These are phyloP conservation scores for Aphanomyces cochlioides DNA, from an alignment of 352 stramenopile genomes.

Conservation along the genomic window DNA sequence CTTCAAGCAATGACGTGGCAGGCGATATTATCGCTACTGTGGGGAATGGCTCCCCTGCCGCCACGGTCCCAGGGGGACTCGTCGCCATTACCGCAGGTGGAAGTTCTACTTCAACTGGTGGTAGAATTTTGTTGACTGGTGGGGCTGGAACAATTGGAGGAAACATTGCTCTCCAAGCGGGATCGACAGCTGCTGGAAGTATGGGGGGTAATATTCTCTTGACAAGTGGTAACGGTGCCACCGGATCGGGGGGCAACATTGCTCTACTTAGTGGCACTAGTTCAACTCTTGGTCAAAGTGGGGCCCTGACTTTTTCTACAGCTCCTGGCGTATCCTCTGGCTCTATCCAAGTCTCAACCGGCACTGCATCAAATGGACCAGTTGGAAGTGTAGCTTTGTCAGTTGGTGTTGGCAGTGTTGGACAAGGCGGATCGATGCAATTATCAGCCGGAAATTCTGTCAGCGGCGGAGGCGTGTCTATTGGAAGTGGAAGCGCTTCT, in stretches of 20 bases:
- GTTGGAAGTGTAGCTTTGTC: slow-evolving; percentile 50
- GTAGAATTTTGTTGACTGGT: slow-evolving; percentile 32
- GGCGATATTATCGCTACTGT: slow-evolving; percentile 17
- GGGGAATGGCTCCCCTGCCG: slow-evolving; percentile 30
- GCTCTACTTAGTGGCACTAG: slow-evolving; percentile 67
- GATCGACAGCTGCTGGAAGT: neutral
- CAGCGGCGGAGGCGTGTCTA: slow-evolving; percentile 8
- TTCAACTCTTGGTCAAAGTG: slow-evolving; percentile 50
- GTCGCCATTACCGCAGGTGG: slow-evolving; percentile 42
- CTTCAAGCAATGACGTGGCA: neutral
- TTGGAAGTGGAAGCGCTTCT: slow-evolving; percentile 12
- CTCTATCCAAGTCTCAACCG: slow-evolving; percentile 53
- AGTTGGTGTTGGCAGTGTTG: slow-evolving; percentile 48
- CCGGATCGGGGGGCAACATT: slow-evolving; percentile 40
- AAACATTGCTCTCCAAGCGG: slow-evolving; percentile 40
- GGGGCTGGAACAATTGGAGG: slow-evolving; percentile 72
- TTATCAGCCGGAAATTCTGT: slow-evolving; percentile 1
- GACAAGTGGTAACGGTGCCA: slow-evolving; percentile 6
- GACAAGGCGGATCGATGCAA: neutral
- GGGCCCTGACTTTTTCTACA: slow-evolving; percentile 48
- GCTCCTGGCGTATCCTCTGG: slow-evolving; percentile 58
- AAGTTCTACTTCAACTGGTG: slow-evolving; percentile 14
- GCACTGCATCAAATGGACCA: slow-evolving; percentile 48
- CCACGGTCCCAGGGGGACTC: slow-evolving; percentile 52
- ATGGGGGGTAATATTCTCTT: slow-evolving; percentile 20